A percentile compares a stretch with the other conserved stretches of the same genome.
Evolutionary conservation across 2,329 filamentous ascomycete genomes (phyloP).

Genomic region (Ceratocystis alfenasii): DNA sequence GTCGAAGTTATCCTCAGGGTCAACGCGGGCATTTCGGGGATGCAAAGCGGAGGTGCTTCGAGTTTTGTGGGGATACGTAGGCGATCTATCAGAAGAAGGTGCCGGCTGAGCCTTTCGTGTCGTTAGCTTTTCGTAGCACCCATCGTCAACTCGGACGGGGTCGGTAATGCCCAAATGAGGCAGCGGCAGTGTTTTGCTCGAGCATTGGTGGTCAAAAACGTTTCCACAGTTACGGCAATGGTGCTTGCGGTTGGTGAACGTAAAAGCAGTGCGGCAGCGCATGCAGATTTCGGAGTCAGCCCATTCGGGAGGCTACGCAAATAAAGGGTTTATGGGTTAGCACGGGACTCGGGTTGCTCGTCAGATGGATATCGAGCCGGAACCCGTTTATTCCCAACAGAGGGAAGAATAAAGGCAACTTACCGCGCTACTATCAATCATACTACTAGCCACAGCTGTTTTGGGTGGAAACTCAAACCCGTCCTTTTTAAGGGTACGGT

Average conservation of each 20-base stretch:
- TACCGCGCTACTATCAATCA: conserved; percentile 94
- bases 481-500: conserved; percentile 67
- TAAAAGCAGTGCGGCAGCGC: conserved; percentile 90
- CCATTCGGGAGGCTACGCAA: conserved; percentile 77
- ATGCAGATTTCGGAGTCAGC: conserved; percentile 96
- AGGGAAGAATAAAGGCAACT: conserved; percentile 29
- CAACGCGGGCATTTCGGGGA: conserved; percentile 69
- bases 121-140: conserved; percentile 80
- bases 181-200: conserved; percentile 72
- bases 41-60: conserved; percentile 64
- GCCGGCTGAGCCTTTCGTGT: conserved; percentile 44
- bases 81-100: conserved; percentile 39
- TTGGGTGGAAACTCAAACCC: conserved; percentile 73
- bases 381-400: neutral
- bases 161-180: conserved; percentile 88
- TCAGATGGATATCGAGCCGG: neutral
- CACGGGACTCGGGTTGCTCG: too few species aligned
- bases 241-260: conserved; percentile 96
- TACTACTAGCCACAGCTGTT: conserved; percentile 79
- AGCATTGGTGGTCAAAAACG: conserved; percentile 93
- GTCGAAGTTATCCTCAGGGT: conserved; percentile 69
- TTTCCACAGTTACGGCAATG: conserved; percentile 97
- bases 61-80: conserved; percentile 48
- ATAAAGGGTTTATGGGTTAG: neutral
- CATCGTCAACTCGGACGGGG: conserved; percentile 87